Evolutionary conservation across 2,329 filamentous ascomycete genomes (phyloP).

Genomic region (Pseudogymnoascus sp.): DNA sequence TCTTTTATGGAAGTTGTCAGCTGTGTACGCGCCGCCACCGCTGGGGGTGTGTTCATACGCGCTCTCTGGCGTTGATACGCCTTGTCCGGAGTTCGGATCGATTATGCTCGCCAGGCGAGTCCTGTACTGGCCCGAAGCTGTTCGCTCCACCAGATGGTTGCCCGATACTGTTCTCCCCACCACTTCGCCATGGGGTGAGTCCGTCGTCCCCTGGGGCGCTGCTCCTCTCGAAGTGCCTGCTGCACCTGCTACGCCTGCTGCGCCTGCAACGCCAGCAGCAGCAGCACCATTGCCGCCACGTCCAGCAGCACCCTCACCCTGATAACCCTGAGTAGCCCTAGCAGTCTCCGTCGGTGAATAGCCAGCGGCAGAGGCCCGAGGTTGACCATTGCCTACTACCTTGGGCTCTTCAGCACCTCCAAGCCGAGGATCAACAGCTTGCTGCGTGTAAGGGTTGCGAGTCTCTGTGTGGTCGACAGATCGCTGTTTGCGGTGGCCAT

Average conservation of each 20-base stretch:
- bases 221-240: background rate
- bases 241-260: background rate
- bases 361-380: background rate
- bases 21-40: background rate
- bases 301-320: background rate
- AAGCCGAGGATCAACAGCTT: constrained; percentile 7
- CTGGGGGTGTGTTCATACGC: constrained; percentile 1
- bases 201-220: background rate
- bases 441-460: background rate
- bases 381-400: constrained; percentile 22
- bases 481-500: background rate
- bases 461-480: background rate
- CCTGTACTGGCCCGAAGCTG: background rate
- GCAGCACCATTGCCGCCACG: background rate
- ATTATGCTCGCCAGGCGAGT: constrained; percentile 4
- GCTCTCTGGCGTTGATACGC: background rate
- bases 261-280: background rate
- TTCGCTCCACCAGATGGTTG: background rate
- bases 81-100: background rate
- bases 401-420: background rate
- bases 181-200: background rate
- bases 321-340: background rate
- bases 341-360: background rate
- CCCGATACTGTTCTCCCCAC: background rate
- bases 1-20: background rate